phyloP scores from a whole-genome alignment of 2,329 filamentous ascomycete species.

The Aphanocladium album region DNA sequence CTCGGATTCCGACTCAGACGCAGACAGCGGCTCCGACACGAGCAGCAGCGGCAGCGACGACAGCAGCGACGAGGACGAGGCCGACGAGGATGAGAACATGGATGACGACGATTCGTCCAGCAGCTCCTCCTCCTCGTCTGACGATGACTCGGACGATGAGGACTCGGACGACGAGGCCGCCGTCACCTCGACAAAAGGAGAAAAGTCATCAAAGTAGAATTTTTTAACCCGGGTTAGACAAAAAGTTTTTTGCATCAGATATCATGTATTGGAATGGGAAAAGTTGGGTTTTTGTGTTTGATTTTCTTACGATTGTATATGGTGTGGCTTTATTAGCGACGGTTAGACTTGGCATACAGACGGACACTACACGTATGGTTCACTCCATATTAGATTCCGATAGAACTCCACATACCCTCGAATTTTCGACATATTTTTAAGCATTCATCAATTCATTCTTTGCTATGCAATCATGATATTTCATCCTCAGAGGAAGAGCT shows the following conservation, averaged over 20 bases:
- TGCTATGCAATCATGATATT: neutral
- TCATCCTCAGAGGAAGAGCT: conserved; percentile 39
- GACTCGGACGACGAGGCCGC: conserved; percentile 28
- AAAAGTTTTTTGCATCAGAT: neutral
- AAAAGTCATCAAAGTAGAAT: conserved; percentile 11
- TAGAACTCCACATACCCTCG: conserved; percentile 6
- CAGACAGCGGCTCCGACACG: conserved; percentile 13
- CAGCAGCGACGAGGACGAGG: conserved; percentile 9
- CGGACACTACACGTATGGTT: conserved; percentile 10
- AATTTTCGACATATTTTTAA: neutral
- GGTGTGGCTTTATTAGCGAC: neutral
- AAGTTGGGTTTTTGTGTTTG: neutral
- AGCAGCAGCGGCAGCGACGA: conserved; percentile 11
- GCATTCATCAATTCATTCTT: neutral
- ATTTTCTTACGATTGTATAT: neutral
- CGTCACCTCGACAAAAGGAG: conserved; percentile 2
- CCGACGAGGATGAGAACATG: conserved; percentile 23
- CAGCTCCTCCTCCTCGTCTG: neutral
- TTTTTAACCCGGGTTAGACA: neutral
- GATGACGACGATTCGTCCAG: conserved; percentile 9
- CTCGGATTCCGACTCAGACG: too few species aligned
- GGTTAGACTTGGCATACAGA: conserved; percentile 19
- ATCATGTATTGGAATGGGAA: conserved; percentile 3
- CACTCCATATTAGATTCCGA: conserved; percentile 6
- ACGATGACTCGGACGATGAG: conserved; percentile 28